Percentiles rank a stretch among this genome's conserved stretches.
Conservation (phyloP, 345 rosid species). For the Populus simonii region DNA sequence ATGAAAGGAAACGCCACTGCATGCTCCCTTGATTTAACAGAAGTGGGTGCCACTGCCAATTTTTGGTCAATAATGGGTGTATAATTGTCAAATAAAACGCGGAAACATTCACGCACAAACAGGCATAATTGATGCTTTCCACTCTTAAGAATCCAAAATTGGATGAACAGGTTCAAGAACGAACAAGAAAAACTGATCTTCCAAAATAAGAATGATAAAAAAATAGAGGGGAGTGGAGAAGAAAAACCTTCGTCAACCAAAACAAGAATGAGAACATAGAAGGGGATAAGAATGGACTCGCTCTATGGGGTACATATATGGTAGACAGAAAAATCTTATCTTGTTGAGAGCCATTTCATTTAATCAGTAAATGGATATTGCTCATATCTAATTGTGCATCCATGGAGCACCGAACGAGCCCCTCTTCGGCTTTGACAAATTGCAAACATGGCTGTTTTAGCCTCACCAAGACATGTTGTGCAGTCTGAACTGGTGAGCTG, state of each 20-base stretch:
- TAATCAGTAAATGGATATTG: conserved; percentile 49
- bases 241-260: not conserved
- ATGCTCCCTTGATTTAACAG: not conserved
- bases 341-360: not conserved
- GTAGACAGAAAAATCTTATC: not conserved
- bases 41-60: not conserved
- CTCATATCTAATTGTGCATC: conserved; percentile 61
- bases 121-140: not conserved
- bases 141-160: not conserved
- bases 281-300: not conserved
- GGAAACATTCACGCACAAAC: not conserved
- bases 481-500: conserved; percentile 39
- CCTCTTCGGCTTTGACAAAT: conserved; percentile 44
- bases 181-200: not conserved
- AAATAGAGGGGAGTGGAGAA: not conserved
- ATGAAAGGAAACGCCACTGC: not conserved
- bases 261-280: not conserved
- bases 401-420: conserved; percentile 47
- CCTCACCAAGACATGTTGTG: conserved; percentile 39
- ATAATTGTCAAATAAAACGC: not conserved
- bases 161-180: not conserved
- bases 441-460: conserved; percentile 35
- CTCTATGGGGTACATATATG: not conserved
- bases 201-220: not conserved
- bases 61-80: not conserved